Conservation (phyloP, 169 alveolate species). For the Cryptosporidium parvum region DNA sequence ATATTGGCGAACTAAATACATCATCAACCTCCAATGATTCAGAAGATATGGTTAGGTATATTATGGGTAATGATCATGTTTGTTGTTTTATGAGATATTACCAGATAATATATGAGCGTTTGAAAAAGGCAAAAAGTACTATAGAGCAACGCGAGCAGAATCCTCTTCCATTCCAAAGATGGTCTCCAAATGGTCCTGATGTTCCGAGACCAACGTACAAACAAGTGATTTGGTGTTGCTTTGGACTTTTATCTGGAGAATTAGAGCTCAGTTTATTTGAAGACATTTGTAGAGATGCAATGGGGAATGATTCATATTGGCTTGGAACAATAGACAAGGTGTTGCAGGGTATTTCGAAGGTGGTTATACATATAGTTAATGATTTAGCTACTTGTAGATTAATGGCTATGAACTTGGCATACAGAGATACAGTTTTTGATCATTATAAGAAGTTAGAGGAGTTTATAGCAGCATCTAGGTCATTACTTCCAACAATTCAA, state of each 20-base stretch:
- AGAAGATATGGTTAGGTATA: constrained; percentile 55
- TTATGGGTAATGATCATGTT: constrained; percentile 73
- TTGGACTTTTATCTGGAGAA: constrained; percentile 70
- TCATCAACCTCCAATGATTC: neutral
- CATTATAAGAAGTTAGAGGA: constrained; percentile 67
- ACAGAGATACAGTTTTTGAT: constrained; percentile 68
- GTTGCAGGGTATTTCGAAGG: constrained; percentile 64
- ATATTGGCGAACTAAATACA: neutral
- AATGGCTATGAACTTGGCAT: constrained; percentile 68
- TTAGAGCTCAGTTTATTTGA: constrained; percentile 78
- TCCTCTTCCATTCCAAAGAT: constrained; percentile 75
- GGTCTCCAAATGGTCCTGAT: constrained; percentile 76
- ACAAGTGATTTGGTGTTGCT: constrained; percentile 75
- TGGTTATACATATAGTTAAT: constrained; percentile 67
- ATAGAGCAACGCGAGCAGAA: constrained; percentile 67
- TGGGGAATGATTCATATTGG: constrained; percentile 84
- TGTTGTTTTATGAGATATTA: constrained; percentile 79
- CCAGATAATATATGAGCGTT: constrained; percentile 82
- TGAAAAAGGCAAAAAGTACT: constrained; percentile 78
- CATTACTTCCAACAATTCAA: constrained; percentile 67
- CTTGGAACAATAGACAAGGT: constrained; percentile 85
- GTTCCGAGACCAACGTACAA: constrained; percentile 73
- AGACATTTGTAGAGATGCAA: constrained; percentile 82
- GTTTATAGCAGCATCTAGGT: constrained; percentile 69
- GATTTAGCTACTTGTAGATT: constrained; percentile 70